A percentile compares a stretch with the other conserved stretches of the same genome.
Conservation (phyloP, 2,329 filamentous ascomycete genomes). For the Colletotrichum musae region DNA sequence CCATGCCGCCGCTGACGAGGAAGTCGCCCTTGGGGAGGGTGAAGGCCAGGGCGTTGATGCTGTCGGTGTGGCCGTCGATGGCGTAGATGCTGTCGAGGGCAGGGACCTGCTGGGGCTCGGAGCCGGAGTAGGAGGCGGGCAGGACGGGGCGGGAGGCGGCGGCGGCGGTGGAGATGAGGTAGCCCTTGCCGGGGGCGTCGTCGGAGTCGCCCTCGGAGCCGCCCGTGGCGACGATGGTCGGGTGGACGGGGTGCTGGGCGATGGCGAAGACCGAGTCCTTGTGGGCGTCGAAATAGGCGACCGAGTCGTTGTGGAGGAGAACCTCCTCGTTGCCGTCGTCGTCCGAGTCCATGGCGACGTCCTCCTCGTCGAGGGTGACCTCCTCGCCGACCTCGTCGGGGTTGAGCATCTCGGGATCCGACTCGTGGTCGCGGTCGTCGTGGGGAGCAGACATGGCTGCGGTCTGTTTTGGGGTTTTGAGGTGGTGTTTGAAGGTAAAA, state of each 20-base stretch:
- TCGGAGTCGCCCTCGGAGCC: slow-evolving; percentile 75
- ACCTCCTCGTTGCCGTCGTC: slow-evolving; percentile 81
- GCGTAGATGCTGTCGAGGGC: slow-evolving; percentile 77
- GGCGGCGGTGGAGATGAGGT: slow-evolving; percentile 83
- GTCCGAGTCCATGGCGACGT: slow-evolving; percentile 85
- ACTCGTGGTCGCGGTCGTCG: slow-evolving; percentile 36
- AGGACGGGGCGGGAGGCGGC: slow-evolving; percentile 77
- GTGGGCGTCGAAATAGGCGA: slow-evolving; percentile 92
- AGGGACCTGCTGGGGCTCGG: slow-evolving; percentile 65
- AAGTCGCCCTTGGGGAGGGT: slow-evolving; percentile 87
- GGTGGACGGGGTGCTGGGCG: slow-evolving; percentile 87
- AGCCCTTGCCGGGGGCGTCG: slow-evolving; percentile 81
- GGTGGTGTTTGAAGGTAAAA: background rate
- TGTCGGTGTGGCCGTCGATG: slow-evolving; percentile 93
- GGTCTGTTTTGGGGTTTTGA: background rate
- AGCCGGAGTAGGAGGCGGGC: slow-evolving; percentile 78
- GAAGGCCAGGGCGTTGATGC: slow-evolving; percentile 88
- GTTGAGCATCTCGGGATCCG: slow-evolving; percentile 78
- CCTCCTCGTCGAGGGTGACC: slow-evolving; percentile 70
- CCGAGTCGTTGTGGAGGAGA: slow-evolving; percentile 89
- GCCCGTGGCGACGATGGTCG: slow-evolving; percentile 87
- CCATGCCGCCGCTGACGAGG: slow-evolving; percentile 87
- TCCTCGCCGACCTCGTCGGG: slow-evolving; percentile 85
- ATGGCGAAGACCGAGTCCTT: slow-evolving; percentile 95
- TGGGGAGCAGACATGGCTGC: slow-evolving; percentile 31